phyloP scores from a whole-genome alignment of 306 rosid genomes.

The Lagenaria siceraria region DNA sequence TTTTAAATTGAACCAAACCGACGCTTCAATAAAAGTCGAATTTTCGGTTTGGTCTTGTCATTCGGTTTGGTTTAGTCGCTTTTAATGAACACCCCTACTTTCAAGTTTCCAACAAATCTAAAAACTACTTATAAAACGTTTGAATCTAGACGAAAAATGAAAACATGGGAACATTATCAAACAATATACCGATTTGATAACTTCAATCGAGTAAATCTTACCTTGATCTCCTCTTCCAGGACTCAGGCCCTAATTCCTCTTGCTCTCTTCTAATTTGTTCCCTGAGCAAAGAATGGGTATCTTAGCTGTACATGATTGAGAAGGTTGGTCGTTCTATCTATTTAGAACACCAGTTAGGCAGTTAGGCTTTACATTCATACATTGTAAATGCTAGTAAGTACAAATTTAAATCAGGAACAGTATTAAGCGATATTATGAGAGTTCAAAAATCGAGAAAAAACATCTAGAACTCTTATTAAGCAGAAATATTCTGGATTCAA shows the following conservation, averaged over 20 bases:
- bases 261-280: not conserved
- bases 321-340: not conserved
- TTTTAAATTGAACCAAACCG: no score
- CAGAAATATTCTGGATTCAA: not conserved
- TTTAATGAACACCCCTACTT: no score
- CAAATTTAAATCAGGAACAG: not conserved
- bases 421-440: not conserved
- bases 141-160: not conserved
- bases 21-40: no score
- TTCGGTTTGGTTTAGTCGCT: no score
- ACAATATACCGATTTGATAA: not conserved
- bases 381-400: not conserved
- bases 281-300: not conserved
- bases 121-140: not conserved
- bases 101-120: not conserved
- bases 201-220: not conserved
- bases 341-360: not conserved
- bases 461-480: slow-evolving; percentile 3
- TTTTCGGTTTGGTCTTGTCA: no score
- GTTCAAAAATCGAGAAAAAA: not conserved
- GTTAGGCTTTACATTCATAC: not conserved
- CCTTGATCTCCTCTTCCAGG: not conserved
- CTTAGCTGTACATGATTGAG: not conserved
- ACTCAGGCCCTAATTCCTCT: not conserved
- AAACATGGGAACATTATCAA: not conserved